These are phyloP conservation scores for Daedaleopsis sinensis DNA, from an alignment of 768 basidiomycete species.

Conservation along the genomic window DNA sequence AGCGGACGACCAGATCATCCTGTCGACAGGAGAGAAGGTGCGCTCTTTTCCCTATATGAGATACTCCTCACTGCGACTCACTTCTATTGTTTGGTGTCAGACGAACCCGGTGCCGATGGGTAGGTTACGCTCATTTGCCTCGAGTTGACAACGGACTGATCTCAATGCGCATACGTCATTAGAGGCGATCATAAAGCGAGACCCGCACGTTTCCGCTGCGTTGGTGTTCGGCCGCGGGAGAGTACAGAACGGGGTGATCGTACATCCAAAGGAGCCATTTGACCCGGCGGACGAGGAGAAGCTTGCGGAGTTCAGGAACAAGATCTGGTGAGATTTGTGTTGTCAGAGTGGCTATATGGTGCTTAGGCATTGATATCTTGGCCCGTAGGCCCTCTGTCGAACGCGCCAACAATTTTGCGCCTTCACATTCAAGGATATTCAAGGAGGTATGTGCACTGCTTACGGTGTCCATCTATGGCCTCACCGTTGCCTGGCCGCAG, in stretches of 20 bases:
- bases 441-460: conserved; percentile 40
- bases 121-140: conserved; percentile 9
- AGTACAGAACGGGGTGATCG: conserved; percentile 43
- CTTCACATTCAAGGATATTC: conserved; percentile 48
- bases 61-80: too few species aligned
- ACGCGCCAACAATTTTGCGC: conserved; percentile 43
- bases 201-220: conserved; percentile 35
- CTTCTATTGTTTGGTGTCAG: conserved; percentile 17
- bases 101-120: conserved; percentile 44
- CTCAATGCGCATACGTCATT: neutral
- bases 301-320: conserved; percentile 37
- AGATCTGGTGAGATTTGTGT: conserved; percentile 35
- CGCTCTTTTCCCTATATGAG: neutral
- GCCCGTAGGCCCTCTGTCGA: conserved; percentile 34
- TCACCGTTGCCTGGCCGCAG: conserved; percentile 21
- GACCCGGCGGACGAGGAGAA: conserved; percentile 34
- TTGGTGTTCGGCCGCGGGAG: conserved; percentile 46
- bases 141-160: neutral
- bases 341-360: neutral
- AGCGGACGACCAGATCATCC: conserved; percentile 49
- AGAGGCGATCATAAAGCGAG: conserved; percentile 40
- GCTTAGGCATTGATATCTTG: neutral
- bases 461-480: neutral
- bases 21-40: conserved; percentile 45
- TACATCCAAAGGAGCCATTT: conserved; percentile 39